phyloP scores from a whole-genome alignment of 1,284 basidiomycete genomes.

The Malassezia equina region DNA sequence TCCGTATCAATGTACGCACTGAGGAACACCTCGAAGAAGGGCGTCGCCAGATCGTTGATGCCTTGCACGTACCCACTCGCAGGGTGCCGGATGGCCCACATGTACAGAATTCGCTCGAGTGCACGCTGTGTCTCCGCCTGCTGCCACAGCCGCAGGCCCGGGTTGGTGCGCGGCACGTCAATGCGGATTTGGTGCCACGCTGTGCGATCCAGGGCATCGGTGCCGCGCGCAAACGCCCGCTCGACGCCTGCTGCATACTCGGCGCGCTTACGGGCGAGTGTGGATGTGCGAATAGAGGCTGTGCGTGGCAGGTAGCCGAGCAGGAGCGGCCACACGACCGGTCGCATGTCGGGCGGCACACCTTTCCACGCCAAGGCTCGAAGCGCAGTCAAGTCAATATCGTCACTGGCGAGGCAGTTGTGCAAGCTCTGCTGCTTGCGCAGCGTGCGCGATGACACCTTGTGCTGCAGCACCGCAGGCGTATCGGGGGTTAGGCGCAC shows the following conservation, averaged over 20 bases:
- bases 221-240: conserved; percentile 71
- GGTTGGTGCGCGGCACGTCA: conserved; percentile 46
- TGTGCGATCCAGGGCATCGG: conserved; percentile 32
- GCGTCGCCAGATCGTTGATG: conserved; percentile 47
- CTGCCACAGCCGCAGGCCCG: conserved; percentile 45
- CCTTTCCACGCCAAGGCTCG: conserved; percentile 91
- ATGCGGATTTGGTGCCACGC: conserved; percentile 48
- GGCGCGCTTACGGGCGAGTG: conserved; percentile 74
- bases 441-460: conserved; percentile 23
- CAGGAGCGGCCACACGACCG: conserved; percentile 86
- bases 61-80: conserved; percentile 47
- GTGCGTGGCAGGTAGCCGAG: conserved; percentile 78
- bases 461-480: conserved; percentile 13
- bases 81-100: conserved; percentile 47
- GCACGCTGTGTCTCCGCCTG: conserved; percentile 39
- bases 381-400: conserved; percentile 56
- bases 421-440: conserved; percentile 29
- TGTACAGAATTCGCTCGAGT: conserved; percentile 45
- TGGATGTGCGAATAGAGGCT: conserved; percentile 63
- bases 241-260: conserved; percentile 84
- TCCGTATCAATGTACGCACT: conserved; percentile 40
- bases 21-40: conserved; percentile 46
- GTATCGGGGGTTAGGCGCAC: not conserved
- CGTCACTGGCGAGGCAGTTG: conserved; percentile 31
- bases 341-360: conserved; percentile 74